These are phyloP conservation scores for Trypanosoma mega DNA, from an alignment of 208 protist genomes.

Conservation along the genomic window DNA sequence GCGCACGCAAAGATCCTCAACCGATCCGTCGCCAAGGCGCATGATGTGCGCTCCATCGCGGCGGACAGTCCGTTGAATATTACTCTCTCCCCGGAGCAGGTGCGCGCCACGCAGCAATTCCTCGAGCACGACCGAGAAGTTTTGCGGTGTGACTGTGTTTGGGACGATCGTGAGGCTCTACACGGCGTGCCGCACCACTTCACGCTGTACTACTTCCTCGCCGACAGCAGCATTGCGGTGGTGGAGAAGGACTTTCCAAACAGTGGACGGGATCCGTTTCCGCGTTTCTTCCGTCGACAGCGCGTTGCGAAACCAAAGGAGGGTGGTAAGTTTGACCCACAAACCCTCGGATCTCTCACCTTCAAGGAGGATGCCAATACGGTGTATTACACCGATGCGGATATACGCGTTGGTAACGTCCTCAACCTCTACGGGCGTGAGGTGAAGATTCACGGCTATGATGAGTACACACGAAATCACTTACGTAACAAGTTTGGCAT, in stretches of 20 bases:
- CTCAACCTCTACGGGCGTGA: constrained; percentile 88
- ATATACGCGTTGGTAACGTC: constrained; percentile 91
- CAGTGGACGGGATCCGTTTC: constrained; percentile 96
- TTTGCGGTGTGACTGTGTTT: constrained; percentile 95
- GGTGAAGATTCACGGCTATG: constrained; percentile 93
- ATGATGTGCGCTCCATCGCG: constrained; percentile 77
- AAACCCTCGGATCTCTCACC: constrained; percentile 93
- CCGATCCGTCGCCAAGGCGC: constrained; percentile 57
- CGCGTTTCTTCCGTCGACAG: constrained; percentile 93
- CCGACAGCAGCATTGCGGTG: constrained; percentile 95
- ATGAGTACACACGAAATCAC: constrained; percentile 92
- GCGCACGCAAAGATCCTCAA: constrained; percentile 50
- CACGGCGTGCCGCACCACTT: constrained; percentile 91
- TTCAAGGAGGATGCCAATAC: constrained; percentile 88
- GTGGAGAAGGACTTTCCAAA: constrained; percentile 95
- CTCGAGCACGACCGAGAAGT: constrained; percentile 95
- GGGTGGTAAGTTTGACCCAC: constrained; percentile 58
- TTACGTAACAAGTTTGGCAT: constrained; percentile 70
- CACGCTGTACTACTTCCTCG: constrained; percentile 97
- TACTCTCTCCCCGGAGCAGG: constrained; percentile 81
- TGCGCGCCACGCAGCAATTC: constrained; percentile 89
- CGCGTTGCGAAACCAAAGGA: constrained; percentile 78
- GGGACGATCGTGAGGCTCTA: constrained; percentile 91
- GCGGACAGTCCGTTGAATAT: constrained; percentile 65
- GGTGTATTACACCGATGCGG: constrained; percentile 94